Evolutionary conservation across 805 yeast species (phyloP).

Genomic region (Lipomyces japonicus): DNA sequence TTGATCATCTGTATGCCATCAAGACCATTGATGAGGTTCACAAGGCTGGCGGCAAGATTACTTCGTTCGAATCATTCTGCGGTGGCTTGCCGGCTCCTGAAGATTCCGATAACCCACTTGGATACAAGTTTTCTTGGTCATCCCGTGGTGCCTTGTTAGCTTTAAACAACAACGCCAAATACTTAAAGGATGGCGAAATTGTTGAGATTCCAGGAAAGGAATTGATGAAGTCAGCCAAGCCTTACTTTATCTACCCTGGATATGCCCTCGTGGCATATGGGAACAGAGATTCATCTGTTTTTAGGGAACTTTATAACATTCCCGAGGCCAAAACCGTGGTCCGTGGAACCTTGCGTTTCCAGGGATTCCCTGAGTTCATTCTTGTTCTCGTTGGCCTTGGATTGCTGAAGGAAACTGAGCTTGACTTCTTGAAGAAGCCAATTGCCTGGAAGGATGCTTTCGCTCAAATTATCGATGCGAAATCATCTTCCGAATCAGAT

Average conservation of each 20-base stretch:
- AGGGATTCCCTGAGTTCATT: conserved; percentile 97
- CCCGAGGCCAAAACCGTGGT: conserved; percentile 97
- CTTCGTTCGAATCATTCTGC: conserved; percentile 91
- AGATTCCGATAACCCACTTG: conserved; percentile 94
- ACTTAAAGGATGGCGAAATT: conserved; percentile 77
- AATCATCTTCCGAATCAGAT: conserved; percentile 66
- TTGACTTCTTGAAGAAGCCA: conserved; percentile 52
- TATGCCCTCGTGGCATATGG: conserved; percentile 93
- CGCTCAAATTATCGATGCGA: conserved; percentile 68
- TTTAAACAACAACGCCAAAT: conserved; percentile 86
- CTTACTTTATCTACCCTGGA: conserved; percentile 94
- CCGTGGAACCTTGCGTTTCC: conserved; percentile 96
- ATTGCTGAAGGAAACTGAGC: conserved; percentile 74
- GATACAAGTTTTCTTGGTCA: conserved; percentile 99
- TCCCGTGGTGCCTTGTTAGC: conserved; percentile 97
- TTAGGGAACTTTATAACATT: conserved; percentile 84
- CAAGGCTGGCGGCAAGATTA: conserved; percentile 83
- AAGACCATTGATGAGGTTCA: conserved; percentile 98
- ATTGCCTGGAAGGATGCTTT: conserved; percentile 88
- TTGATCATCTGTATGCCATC: conserved; percentile 96
- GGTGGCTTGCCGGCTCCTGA: conserved; percentile 99
- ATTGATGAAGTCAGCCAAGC: conserved; percentile 90
- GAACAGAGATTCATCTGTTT: conserved; percentile 94
- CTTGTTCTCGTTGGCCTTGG: conserved; percentile 94
- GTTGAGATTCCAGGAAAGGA: conserved; percentile 81